Base-by-base conservation (phyloP, 2,329 filamentous ascomycete species). In the Aureobasidium namibiae region DNA sequence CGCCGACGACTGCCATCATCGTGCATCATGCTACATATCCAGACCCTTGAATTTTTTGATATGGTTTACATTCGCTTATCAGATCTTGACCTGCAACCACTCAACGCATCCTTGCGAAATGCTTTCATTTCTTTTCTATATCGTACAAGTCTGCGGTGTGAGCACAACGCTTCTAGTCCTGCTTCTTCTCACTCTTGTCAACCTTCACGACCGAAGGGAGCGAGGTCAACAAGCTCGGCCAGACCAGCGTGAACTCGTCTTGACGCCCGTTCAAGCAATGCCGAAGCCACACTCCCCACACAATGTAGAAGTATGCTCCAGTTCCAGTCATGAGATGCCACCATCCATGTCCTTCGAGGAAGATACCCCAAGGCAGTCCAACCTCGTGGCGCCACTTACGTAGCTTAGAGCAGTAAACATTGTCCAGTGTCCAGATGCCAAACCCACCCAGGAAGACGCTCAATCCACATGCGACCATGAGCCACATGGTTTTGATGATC, bases 241-340 rank as follows among this genome's bases (percentile, higher is more conserved):
- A 95, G 54, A 81, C 67, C 59, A 94, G 74, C 65, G 81, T 78
- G 68, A 85, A 94, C 67, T 91, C 83, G 42, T 88, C 82, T 67
- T 90, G 87, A 46, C 80, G 80, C 3, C 84, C 83, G 62, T 91
- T 89, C 52, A 94, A 75, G 66, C 88, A 90, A 63, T 87, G 85
- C 41, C 89, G 82, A 18, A 94, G 78, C 86, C 89, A 92, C 26
- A 92, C 84, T 14, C 89, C 87, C 89, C 90, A 95, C 14, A 84
- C 77, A 65, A 95, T 90, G 69, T 92, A 90, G 68, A 87, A 88
- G 72, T 95, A 95, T 16, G 89, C 89, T 70, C 90, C 90, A 36
- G 86, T 77, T 13, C 89, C 89, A 0, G 90, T 94, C 80, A 92
- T 85, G 38, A 92, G 68, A 73, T 92, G 89, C 85, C 85, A 88